Base-by-base conservation (phyloP, 176 grass and related monocot genomes). In the Bonia amplexicaulis region DNA sequence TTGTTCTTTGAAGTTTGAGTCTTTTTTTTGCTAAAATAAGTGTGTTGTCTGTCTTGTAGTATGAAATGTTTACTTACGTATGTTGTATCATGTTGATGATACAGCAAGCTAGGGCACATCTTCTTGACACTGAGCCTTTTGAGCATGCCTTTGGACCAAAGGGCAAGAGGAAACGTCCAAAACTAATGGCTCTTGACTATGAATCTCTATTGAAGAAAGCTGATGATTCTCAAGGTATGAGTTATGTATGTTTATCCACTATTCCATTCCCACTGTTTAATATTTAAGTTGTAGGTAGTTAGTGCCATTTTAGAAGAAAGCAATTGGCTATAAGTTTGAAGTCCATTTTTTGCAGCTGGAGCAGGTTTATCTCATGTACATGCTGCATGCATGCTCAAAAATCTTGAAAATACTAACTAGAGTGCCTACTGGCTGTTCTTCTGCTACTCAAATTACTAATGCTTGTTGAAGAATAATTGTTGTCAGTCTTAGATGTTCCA, bases 101-200 rank as follows among this genome's bases (percentile, higher is more conserved):
- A 71, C 88, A 98, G 96, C 91, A 95, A 90, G 91, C 93, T 6
- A 95, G 85, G 64, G 87, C 96, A 11, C 96, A 95, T 87, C 87
- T 98, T 82, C 93, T 98, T 87, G 91, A 98, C n/a, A 83, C 82
- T 11, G 80, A 98, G 66, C 87, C 93, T 65, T 98, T 98, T 92
- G 81, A 88, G 29, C 89, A 95, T 92, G 93, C 89, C 64, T 98
- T 98, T 87, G 96, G 96, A 58, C 96, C 96, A 22, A 98, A 98
- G 81, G 90, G 88, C 9, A 98, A 93, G 75, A 88, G 95, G 83
- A 98, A 95, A 77, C 84, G 89, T 14, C 93, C 95, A 16, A 98
- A 87, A 79, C 85, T 92, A 61, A 77, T 75, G 35, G 64, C 88
- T 63, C 65, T 85, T 45, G 95, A 93, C 52, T 98, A 98, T 22